Conservation (phyloP, 805 yeast genomes). For the Helenozyma baotianmanensis region DNA sequence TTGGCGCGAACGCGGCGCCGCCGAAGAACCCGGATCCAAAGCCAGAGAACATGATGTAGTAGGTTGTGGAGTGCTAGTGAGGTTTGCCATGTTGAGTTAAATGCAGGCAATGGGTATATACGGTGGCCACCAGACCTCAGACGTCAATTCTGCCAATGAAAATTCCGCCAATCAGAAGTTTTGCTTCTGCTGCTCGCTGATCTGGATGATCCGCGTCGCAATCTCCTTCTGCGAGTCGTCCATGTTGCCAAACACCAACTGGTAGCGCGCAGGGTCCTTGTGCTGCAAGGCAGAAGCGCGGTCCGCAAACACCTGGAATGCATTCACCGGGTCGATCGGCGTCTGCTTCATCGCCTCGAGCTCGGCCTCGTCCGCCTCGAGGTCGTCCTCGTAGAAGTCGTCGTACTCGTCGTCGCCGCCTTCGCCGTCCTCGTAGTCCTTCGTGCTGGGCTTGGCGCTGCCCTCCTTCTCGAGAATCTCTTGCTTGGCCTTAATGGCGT, state of each 20-base stretch:
- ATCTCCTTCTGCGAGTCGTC: conserved; percentile 32
- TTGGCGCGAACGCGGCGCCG: conserved; percentile 27
- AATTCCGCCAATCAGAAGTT: too few relatives aligned
- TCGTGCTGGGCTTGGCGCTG: conserved; percentile 24
- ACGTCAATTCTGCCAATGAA: too few relatives aligned
- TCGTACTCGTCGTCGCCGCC: conserved; percentile 28
- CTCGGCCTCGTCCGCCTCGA: conserved; percentile 65
- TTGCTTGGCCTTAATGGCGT: conserved; percentile 44
- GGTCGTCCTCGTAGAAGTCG: conserved; percentile 17
- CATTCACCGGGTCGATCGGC: conserved; percentile 72
- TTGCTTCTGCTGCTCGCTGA: conserved; percentile 13
- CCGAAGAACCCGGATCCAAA: conserved; percentile 39
- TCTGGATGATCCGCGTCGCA: conserved; percentile 24
- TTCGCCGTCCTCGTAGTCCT: conserved; percentile 18
- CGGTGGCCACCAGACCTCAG: too few relatives aligned
- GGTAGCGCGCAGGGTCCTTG: conserved; percentile 45
- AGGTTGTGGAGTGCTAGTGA: too few relatives aligned
- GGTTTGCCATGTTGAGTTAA: too few relatives aligned
- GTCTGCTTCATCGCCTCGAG: conserved; percentile 80
- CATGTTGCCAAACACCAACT: conserved; percentile 39
- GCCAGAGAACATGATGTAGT: conserved; percentile 35
- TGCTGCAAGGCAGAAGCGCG: conserved; percentile 47
- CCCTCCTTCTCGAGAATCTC: conserved; percentile 39
- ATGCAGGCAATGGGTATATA: too few relatives aligned
- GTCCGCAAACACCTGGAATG: conserved; percentile 60